These are phyloP conservation scores for Candolleomyces aberdarensis DNA, from an alignment of 768 basidiomycete genomes.

Conservation along the genomic window DNA sequence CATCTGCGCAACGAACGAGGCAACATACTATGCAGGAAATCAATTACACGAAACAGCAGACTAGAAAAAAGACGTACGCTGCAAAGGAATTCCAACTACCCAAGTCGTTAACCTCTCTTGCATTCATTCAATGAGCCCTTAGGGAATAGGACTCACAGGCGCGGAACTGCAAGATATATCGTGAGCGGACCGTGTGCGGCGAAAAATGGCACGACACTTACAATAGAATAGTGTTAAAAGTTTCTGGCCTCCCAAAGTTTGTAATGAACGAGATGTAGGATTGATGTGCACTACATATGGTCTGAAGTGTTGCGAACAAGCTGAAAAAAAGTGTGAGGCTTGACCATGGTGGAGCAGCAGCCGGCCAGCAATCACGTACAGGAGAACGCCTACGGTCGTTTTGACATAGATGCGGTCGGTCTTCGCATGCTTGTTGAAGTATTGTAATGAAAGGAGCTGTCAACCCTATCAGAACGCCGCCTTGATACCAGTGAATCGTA, in stretches of 20 bases:
- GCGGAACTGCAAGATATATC: neutral
- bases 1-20: constrained; percentile 6
- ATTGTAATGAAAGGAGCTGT: constrained; percentile 6
- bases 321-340: neutral
- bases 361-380: neutral
- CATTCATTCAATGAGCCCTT: neutral
- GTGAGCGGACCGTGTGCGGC: neutral
- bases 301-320: constrained; percentile 2
- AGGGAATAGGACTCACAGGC: neutral
- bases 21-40: neutral
- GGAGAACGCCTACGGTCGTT: neutral
- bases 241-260: constrained; percentile 6
- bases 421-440: constrained; percentile 1
- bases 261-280: constrained; percentile 3
- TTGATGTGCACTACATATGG: constrained; percentile 4
- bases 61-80: neutral
- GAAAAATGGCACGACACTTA: neutral
- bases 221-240: constrained; percentile 5
- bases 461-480: neutral
- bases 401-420: neutral
- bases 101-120: neutral
- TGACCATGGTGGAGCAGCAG: neutral
- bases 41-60: neutral
- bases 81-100: constrained; percentile 6
- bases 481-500: neutral